Conservation (phyloP, 108 stramenopile genomes). For the Skeletonema marinoi region DNA sequence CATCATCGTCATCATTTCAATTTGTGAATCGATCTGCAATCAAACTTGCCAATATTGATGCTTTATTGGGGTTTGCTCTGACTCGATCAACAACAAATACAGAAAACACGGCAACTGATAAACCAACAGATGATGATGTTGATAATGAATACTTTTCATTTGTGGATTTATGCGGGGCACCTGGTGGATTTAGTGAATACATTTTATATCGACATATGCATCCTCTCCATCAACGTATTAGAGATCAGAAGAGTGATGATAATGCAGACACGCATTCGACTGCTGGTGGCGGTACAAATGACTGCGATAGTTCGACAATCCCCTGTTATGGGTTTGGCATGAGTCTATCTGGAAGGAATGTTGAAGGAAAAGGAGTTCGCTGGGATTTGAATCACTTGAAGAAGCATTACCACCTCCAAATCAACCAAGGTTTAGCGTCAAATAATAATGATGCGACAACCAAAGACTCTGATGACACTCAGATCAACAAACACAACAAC, state of each 20-base stretch:
- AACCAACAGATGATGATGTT: background rate
- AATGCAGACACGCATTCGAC: background rate
- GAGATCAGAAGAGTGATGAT: background rate
- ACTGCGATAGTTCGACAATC: background rate
- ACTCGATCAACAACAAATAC: background rate
- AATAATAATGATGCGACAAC: conserved; percentile 1
- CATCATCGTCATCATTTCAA: conserved; percentile 37
- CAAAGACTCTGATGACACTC: conserved; percentile 2
- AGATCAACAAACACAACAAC: background rate
- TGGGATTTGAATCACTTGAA: conserved; percentile 68
- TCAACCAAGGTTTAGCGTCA: background rate
- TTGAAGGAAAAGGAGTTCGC: conserved; percentile 66
- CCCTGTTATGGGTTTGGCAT: conserved; percentile 82
- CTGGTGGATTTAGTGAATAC: conserved; percentile 91
- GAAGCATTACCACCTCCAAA: conserved; percentile 6
- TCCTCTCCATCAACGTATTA: background rate
- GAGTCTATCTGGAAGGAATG: conserved; percentile 73
- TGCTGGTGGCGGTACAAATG: background rate
- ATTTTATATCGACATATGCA: conserved; percentile 62
- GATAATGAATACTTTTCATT: conserved; percentile 52
- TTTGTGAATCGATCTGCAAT: conserved; percentile 80
- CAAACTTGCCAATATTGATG: conserved; percentile 86
- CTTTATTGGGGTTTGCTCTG: conserved; percentile 60
- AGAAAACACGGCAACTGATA: background rate
- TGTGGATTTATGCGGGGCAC: conserved; percentile 89